A percentile compares a stretch with the other conserved stretches of the same genome.
Evolutionary conservation across 1,139 yeast species (phyloP).

Genomic region (Yamadazyma diospyri): DNA sequence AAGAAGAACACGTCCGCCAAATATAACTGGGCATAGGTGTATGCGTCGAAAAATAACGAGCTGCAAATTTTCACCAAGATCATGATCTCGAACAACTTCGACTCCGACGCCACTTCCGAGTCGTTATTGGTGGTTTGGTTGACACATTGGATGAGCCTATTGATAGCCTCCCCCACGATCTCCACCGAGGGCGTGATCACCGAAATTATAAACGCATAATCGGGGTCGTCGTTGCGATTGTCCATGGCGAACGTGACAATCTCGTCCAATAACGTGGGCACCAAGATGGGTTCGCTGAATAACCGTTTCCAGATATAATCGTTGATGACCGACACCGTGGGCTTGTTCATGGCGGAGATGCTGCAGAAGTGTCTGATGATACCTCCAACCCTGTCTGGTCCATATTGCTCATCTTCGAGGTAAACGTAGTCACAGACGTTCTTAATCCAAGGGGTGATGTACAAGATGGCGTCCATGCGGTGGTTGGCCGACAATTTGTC

Average conservation of each 20-base stretch:
- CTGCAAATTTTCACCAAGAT: slow-evolving; percentile 66
- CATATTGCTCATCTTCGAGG: slow-evolving; percentile 49
- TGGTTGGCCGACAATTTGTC: slow-evolving; percentile 37
- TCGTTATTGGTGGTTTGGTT: slow-evolving; percentile 44
- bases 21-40: slow-evolving; percentile 60
- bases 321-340: slow-evolving; percentile 32
- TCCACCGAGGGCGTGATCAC: slow-evolving; percentile 73
- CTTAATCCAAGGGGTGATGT: slow-evolving; percentile 75
- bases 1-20: slow-evolving; percentile 72
- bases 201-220: slow-evolving; percentile 62
- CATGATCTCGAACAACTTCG: slow-evolving; percentile 68
- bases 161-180: slow-evolving; percentile 64
- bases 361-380: slow-evolving; percentile 62
- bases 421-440: slow-evolving; percentile 61
- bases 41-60: slow-evolving; percentile 70
- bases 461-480: slow-evolving; percentile 44
- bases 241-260: slow-evolving; percentile 72
- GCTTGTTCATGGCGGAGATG: slow-evolving; percentile 52
- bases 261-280: slow-evolving; percentile 63
- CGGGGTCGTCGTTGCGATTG: slow-evolving; percentile 67
- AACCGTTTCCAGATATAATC: slow-evolving; percentile 70
- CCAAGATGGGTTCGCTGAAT: slow-evolving; percentile 58
- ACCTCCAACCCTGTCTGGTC: slow-evolving; percentile 59
- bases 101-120: slow-evolving; percentile 57
- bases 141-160: slow-evolving; percentile 50